Percentiles rank a stretch among this genome's conserved stretches.
Conservation (phyloP, 164 flowering plant genomes). For the Piper longum region DNA sequence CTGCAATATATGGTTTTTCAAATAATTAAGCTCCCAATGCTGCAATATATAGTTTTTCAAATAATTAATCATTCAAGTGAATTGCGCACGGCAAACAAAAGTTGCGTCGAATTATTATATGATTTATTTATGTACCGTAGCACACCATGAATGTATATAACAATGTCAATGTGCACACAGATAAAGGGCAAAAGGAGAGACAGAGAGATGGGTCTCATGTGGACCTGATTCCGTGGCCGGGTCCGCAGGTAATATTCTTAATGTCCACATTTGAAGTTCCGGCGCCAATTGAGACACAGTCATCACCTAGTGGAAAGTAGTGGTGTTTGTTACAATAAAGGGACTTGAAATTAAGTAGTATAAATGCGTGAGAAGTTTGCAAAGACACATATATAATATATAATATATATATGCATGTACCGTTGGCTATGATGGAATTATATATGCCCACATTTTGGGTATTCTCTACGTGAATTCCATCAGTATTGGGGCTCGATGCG, state of each 20-base stretch:
- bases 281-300: conserved; percentile 71
- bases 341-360: background rate
- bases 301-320: conserved; percentile 41
- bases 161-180: no score
- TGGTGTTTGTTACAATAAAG: background rate
- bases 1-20: background rate
- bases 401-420: conserved; percentile 7
- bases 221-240: conserved; percentile 91
- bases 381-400: background rate
- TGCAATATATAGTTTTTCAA: background rate
- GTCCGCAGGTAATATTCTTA: conserved; percentile 71
- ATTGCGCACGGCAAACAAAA: background rate
- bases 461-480: conserved; percentile 78
- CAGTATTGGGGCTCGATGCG: conserved; percentile 69
- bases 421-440: conserved; percentile 54
- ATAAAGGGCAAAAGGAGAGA: no score
- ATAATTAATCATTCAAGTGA: background rate
- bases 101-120: no score
- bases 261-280: conserved; percentile 64
- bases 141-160: no score
- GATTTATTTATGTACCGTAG: no score
- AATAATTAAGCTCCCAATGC: no score
- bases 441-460: conserved; percentile 44
- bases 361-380: background rate
- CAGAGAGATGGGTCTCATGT: background rate